These are phyloP conservation scores for Paramecium primaurelia DNA, from an alignment of 73 alveolate genomes.

Conservation along the genomic window DNA sequence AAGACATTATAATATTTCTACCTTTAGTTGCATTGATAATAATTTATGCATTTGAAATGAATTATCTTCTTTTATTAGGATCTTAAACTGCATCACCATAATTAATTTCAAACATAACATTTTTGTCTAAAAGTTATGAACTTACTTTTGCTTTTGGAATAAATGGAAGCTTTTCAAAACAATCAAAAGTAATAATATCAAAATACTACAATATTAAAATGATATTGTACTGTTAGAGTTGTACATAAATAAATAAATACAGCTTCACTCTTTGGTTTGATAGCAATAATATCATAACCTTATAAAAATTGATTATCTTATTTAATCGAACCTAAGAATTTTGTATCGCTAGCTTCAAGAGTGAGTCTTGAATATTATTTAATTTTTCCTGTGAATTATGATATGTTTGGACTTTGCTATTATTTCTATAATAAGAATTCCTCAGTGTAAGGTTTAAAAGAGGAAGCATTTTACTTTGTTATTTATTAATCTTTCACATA, in stretches of 20 bases:
- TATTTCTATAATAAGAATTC: not conserved
- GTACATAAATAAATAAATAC: not conserved
- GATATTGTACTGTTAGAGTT: not conserved
- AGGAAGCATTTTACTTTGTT: not conserved
- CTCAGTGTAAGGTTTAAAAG: not conserved
- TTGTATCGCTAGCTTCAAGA: not conserved
- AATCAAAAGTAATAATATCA: conserved; percentile 26
- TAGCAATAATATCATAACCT: conserved; percentile 22
- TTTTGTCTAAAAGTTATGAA: conserved; percentile 66
- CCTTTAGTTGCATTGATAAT: conserved; percentile 68
- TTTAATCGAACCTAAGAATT: not conserved
- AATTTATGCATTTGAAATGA: conserved; percentile 64
- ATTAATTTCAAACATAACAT: conserved; percentile 70
- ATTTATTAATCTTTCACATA: not conserved
- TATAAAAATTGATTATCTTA: not conserved
- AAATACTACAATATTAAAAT: not conserved
- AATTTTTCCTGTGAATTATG: not conserved
- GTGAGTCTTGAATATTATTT: conserved; percentile 18
- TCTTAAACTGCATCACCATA: conserved; percentile 68
- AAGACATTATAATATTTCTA: conserved; percentile 53
- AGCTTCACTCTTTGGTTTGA: conserved; percentile 1
- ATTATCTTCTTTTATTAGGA: conserved; percentile 64
- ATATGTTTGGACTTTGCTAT: not conserved
- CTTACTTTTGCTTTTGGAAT: conserved; percentile 37
- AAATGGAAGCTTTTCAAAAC: conserved; percentile 39